Evolutionary conservation across 352 stramenopile genomes (phyloP).

Genomic region (Thalassiosira pacifica): DNA sequence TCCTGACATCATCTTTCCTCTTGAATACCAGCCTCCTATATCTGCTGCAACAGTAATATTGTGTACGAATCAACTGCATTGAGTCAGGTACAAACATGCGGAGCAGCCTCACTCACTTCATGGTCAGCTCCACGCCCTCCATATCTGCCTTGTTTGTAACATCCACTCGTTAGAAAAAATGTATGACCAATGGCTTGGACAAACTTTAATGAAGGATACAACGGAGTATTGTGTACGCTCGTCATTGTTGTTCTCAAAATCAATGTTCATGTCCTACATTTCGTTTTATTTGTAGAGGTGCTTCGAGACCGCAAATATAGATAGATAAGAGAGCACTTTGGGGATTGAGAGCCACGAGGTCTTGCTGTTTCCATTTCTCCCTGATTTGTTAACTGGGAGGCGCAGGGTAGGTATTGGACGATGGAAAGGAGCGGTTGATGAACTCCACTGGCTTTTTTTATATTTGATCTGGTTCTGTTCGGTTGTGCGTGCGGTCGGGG

Average conservation of each 20-base stretch:
- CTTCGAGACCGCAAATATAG: slow-evolving; percentile 57
- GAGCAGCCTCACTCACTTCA: slow-evolving; percentile 64
- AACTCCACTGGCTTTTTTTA: too few species aligned
- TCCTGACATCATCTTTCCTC: not conserved
- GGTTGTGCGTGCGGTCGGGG: too few species aligned
- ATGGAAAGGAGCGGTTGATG: too few species aligned
- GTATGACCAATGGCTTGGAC: slow-evolving; percentile 77
- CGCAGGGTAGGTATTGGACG: too few species aligned
- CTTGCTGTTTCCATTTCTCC: too few species aligned
- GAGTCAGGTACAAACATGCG: slow-evolving; percentile 39
- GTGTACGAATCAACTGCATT: not conserved
- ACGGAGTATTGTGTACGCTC: slow-evolving; percentile 68
- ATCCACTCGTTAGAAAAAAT: slow-evolving; percentile 73
- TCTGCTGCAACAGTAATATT: not conserved
- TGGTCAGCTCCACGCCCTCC: slow-evolving; percentile 72
- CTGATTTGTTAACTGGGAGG: too few species aligned
- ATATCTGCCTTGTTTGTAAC: slow-evolving; percentile 69
- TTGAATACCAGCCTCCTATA: not conserved
- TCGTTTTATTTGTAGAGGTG: slow-evolving; percentile 58
- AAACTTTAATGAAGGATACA: slow-evolving; percentile 74
- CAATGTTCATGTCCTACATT: slow-evolving; percentile 5
- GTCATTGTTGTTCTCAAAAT: slow-evolving; percentile 9
- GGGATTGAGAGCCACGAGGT: slow-evolving; percentile 79
- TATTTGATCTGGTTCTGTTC: too few species aligned
- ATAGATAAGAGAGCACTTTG: slow-evolving; percentile 53